Conservation (phyloP, 75 land plant species). For the Pinus tabuliformis region DNA sequence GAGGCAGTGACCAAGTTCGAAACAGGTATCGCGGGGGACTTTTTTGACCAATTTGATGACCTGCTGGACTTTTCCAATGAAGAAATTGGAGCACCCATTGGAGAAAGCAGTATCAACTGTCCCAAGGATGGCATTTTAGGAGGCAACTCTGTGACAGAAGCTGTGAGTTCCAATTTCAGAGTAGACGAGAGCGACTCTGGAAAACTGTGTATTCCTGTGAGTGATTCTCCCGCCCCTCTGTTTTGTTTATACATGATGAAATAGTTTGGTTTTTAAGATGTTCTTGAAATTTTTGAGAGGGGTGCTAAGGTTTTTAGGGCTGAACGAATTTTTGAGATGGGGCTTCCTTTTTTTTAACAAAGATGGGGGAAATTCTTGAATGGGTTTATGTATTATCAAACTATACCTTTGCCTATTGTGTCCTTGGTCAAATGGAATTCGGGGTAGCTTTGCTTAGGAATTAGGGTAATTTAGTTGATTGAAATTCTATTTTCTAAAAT, state of each 20-base stretch:
- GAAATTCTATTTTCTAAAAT: not conserved
- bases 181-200: constrained; percentile 28
- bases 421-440: not conserved
- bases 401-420: not conserved
- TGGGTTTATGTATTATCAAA: not conserved
- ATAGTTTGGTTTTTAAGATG: not conserved
- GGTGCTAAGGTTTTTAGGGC: not conserved
- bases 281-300: not conserved
- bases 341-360: not conserved
- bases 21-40: constrained; percentile 15
- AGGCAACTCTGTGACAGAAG: constrained; percentile 15
- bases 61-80: constrained; percentile 64
- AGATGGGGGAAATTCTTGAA: not conserved
- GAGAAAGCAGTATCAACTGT: constrained; percentile 3
- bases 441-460: not conserved
- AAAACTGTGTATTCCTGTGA: constrained; percentile 67
- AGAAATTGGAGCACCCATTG: constrained; percentile 29
- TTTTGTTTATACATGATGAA: not conserved
- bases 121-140: constrained; percentile 4
- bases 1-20: constrained; percentile 3
- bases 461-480: not conserved
- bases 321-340: not conserved
- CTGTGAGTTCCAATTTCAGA: constrained; percentile 15
- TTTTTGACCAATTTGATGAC: constrained; percentile 64
- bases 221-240: constrained; percentile 1